Base-by-base conservation (phyloP, 148 eudicot species). In the Fagopyrum homotropicum region DNA sequence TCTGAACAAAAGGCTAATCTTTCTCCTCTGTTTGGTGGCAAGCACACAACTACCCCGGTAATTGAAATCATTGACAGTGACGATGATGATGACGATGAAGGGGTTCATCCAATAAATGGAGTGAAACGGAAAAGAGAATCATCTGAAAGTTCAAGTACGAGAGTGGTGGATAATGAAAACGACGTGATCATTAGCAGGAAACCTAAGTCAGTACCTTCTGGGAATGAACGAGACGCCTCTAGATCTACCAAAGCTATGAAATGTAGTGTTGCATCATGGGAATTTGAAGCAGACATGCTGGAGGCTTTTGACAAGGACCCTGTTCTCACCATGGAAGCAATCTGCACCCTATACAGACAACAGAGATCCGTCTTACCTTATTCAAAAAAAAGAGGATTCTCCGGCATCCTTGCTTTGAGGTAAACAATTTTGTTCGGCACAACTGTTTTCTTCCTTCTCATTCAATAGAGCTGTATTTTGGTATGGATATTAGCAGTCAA, bases 301-400 rank as follows among this genome's bases (percentile, higher is more conserved):
- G 45, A 15, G 73, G 82, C 74, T 26, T 72, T 78, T 64, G 82
- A 80, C 26, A 61, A 55, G 52, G 74, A 77, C 70, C 50, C 74
- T n/a, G 6, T 35, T 61, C 46, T 72, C 26, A 22, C 69, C 73
- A 44, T 54, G 70, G 45, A 43, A 30, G n/a, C 64, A 59, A 55
- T 69, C 4, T 72, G 54, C 45, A 56, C 74, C 56, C 74, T 72
- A 47, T 64, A 30, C 30, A 64, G 70, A 64, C 70, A 64, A 64
- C 70, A 64, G 16, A 64, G 14, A 64, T 64, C 45, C 30, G 70
- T 45, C 70, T 64, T 35, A 7, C 46, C 19, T 5, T 40, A 35
- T 64, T 40, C 12, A 46, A 47, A 52, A 61, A 46, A 44, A n/a
- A 59, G 10, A 17, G 56, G 35, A 59, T 45, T 64, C 52, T 29